Base-by-base conservation (phyloP, 2,329 filamentous ascomycete genomes). In the Fusarium transvaalense region DNA sequence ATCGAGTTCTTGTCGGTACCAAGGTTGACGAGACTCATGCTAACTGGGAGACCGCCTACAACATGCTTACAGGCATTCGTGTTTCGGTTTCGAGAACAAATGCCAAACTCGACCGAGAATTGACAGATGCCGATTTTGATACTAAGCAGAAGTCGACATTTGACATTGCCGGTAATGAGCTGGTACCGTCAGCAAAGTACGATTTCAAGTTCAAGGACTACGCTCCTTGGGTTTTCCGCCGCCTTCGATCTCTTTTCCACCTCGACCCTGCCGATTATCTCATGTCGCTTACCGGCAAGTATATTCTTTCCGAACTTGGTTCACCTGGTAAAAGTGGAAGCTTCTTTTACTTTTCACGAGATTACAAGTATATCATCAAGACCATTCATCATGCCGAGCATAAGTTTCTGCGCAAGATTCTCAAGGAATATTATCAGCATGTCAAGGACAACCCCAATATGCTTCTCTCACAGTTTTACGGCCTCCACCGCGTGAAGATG, bases 131-230 rank as follows among this genome's bases (percentile, higher is more conserved):
- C 68, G 96, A 99, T 82, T 99, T 99, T 81, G 88, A 93, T 64
- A 91, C 92, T 68, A 94, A 93, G 82, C 93, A 98, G 81, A 99
- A 99, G 83, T 97, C 97, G 77, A 97, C 94, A 46, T 99, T 99
- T 85, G 96, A 98, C 81, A 97, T 98, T 77, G 97, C 94, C 70
- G 96, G 96, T 69, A 97, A 97, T 79, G 96, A 99, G 83, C 85
- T 99, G 78, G 97, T 97, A 7, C 96, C 96, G 23, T 97, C 95
- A 66, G 94, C 96, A 72, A 98, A 99, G 82, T 99, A 99, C 83
- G 96, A 99, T 82, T 99, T 99, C 89, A 99, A 99, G 81, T 99
- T 99, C 86, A 99, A 99, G 83, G 96, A 99, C 82, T 99, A 99
- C 80, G 95, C 95, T n/a, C 96, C 96, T 59, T 98, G 95, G 94